Evolutionary conservation across 2,329 filamentous ascomycete genomes (phyloP), one percentile per base, ranked within the genome.

Genomic region (Aspergillus aculeatinus): DNA sequence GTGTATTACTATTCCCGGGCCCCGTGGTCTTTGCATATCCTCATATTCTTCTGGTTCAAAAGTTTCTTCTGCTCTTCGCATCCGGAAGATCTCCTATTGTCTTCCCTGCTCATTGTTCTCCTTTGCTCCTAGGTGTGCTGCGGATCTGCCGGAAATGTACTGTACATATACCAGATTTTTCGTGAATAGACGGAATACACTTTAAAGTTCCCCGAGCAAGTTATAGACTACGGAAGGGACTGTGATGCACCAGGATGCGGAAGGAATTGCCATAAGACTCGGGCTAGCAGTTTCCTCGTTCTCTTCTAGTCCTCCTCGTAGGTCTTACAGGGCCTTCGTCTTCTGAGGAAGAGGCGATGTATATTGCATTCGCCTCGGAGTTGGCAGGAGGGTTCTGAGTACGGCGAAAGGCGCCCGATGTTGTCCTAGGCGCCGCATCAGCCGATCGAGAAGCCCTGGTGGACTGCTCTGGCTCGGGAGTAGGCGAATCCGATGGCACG

Each of bases 11-110:
- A 58, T 62, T 60, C 54, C 55, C 56, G 31, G 57, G 51, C 57
- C 39, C 27, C 54, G 61, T 52, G 59, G 48, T 57, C 55, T 63
- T 57, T 58, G 58, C 61, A 63, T 63, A 51, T 53, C 39, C 50
- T 54, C 44, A 42, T 73, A 25, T 85, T 84, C 59, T 70, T 1
- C 4, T 77, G 77, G 3, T 70, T 83, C 1, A 56, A 82, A 85
- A 64, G 76, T 74, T 56, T 80, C 77, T 61, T 81, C 83, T 62
- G 76, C 75, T 4, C 1, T 70, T 80, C 0, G 69, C 74, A 61
- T 82, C 80, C 80, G 75, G 76, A 9, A 48, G 60, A 35, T 49
- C 12, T 25, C 14, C 19, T 14, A 16, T 57, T 27, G 21, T 31
- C 25, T 21, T 49, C 10, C 51, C 29, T n/a, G 39, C 16, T 42